These are phyloP conservation scores for Penicillium samsonianum DNA, from an alignment of 495 filamentous ascomycete species.

Conservation along the genomic window DNA sequence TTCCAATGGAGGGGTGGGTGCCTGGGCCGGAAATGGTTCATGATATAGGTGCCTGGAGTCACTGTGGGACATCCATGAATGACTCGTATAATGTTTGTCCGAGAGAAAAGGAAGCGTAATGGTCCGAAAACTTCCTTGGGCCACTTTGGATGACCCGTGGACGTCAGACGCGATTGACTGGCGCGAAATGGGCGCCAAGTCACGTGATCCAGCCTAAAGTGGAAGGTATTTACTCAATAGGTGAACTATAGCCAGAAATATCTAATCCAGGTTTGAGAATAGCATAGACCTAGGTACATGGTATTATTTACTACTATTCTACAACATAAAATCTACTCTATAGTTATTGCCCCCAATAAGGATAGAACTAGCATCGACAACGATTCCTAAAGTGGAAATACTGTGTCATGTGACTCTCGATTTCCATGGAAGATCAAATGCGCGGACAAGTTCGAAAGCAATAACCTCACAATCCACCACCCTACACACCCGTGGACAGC, in stretches of 20 bases:
- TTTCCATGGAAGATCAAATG: slow-evolving; percentile 10
- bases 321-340: background rate
- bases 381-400: background rate
- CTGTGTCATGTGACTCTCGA: background rate
- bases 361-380: background rate
- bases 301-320: background rate
- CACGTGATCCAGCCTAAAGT: slow-evolving; percentile 28
- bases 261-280: background rate
- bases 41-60: slow-evolving; percentile 12
- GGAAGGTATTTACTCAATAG: background rate
- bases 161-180: slow-evolving; percentile 23
- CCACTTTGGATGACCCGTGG: slow-evolving; percentile 6
- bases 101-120: background rate
- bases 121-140: slow-evolving; percentile 21
- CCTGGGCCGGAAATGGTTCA: slow-evolving; percentile 3
- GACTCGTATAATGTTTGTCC: background rate
- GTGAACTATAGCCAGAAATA: background rate
- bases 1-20: slow-evolving; percentile 9
- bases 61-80: background rate
- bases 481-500: background rate
- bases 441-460: background rate
- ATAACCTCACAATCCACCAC: background rate
- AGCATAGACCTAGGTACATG: background rate
- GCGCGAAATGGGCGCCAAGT: slow-evolving; percentile 43
- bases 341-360: background rate